A percentile compares a stretch with the other conserved stretches of the same genome.
phyloP scores from a whole-genome alignment of 2,329 filamentous ascomycete genomes.

The Aspergillus oerlinghausenensis region DNA sequence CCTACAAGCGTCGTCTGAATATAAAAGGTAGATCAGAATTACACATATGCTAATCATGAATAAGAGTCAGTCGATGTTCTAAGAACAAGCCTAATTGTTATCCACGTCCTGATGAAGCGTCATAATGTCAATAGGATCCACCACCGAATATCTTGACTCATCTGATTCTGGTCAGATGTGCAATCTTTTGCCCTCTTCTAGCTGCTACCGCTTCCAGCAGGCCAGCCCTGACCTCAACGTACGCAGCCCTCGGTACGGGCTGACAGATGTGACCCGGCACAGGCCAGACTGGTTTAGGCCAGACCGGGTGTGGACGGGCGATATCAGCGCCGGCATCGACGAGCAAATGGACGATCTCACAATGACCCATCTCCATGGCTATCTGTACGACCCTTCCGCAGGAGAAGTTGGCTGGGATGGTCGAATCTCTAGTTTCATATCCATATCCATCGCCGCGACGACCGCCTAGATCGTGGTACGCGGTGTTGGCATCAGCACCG shows the following conservation, averaged over 20 bases:
- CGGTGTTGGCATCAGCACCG: constrained; percentile 1
- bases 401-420: constrained; percentile 9
- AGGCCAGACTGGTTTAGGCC: not conserved
- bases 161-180: too few relatives aligned
- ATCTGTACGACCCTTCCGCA: constrained; percentile 14
- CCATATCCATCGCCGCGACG: not conserved
- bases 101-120: too few relatives aligned
- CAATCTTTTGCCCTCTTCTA: not conserved
- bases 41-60: too few relatives aligned
- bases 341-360: not conserved
- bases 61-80: too few relatives aligned
- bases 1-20: too few relatives aligned
- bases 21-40: too few relatives aligned
- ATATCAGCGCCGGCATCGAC: constrained; percentile 1
- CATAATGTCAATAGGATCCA: too few relatives aligned
- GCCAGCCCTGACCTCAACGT: not conserved
- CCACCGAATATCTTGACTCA: too few relatives aligned
- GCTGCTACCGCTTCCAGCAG: not conserved
- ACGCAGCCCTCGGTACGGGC: constrained; percentile 4
- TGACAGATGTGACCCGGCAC: constrained; percentile 1
- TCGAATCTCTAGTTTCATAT: constrained; percentile 7
- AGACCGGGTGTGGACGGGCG: constrained; percentile 1
- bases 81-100: too few relatives aligned
- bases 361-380: constrained; percentile 12
- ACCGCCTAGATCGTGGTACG: constrained; percentile 2